Conservation (phyloP, 2,329 filamentous ascomycete genomes). For the Beauveria brongniartii region DNA sequence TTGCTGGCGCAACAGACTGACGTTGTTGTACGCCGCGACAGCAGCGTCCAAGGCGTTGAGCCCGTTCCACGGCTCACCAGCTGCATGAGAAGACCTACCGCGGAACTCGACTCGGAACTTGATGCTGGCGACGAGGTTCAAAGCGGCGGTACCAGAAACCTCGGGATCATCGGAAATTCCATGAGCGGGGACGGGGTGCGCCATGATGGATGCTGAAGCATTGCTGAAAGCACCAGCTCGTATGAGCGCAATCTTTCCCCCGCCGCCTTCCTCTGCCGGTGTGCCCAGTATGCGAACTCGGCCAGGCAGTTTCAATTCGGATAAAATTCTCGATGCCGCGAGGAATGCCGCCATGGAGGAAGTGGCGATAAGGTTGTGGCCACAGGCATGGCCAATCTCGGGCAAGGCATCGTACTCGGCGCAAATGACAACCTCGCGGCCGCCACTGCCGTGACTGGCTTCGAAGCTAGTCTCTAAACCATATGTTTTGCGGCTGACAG, state of each 20-base stretch:
- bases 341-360: constrained; percentile 33
- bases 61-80: constrained; percentile 37
- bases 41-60: constrained; percentile 31
- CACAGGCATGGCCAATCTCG: constrained; percentile 37
- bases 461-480: constrained; percentile 45
- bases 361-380: constrained; percentile 38
- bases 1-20: constrained; percentile 31
- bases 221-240: constrained; percentile 21
- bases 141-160: constrained; percentile 19
- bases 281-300: constrained; percentile 34
- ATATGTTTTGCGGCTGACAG: constrained; percentile 40
- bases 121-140: neutral
- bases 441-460: constrained; percentile 33
- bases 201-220: neutral
- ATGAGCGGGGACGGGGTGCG: neutral
- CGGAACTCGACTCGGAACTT: constrained; percentile 3
- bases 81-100: neutral
- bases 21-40: constrained; percentile 26
- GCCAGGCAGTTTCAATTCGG: constrained; percentile 22
- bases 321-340: constrained; percentile 26
- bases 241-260: constrained; percentile 28
- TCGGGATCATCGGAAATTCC: neutral
- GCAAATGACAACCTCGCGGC: constrained; percentile 21
- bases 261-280: constrained; percentile 35
- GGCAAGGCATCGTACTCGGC: constrained; percentile 42